Evolutionary conservation across 345 rosid genomes (phyloP).

Genomic region (Gossypium stocksii): DNA sequence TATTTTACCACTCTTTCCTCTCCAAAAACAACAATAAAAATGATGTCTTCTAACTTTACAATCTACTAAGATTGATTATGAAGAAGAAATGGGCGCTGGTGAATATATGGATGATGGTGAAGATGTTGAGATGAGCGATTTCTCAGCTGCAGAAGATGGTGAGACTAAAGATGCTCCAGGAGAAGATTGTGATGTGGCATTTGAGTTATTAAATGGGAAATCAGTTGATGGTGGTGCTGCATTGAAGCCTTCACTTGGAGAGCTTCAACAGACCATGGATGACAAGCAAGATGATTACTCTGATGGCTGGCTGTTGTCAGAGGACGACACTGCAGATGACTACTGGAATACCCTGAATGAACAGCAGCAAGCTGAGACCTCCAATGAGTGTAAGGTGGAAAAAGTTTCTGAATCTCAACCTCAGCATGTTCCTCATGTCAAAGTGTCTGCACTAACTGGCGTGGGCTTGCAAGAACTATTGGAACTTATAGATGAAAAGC

Average conservation of each 20-base stretch:
- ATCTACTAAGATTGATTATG: slow-evolving; percentile 61
- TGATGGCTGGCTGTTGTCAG: slow-evolving; percentile 44
- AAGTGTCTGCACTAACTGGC: slow-evolving; percentile 29
- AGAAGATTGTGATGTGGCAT: slow-evolving; percentile 23
- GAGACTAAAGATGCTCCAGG: slow-evolving; percentile 13
- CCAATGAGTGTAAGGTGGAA: slow-evolving; percentile 3
- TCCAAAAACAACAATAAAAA: slow-evolving; percentile 1
- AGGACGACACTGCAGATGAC: slow-evolving; percentile 33
- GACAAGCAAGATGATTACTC: slow-evolving; percentile 28
- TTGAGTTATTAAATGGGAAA: slow-evolving; percentile 19
- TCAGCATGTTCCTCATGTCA: slow-evolving; percentile 43
- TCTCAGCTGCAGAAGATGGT: slow-evolving; percentile 28
- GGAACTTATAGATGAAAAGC: slow-evolving; percentile 51
- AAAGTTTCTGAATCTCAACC: slow-evolving; percentile 9
- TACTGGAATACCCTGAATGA: slow-evolving; percentile 31
- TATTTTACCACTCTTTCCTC: slow-evolving; percentile 5
- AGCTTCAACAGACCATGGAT: slow-evolving; percentile 18
- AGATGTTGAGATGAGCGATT: slow-evolving; percentile 24
- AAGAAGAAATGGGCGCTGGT: slow-evolving; percentile 39
- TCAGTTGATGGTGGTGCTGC: neutral
- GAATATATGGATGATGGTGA: slow-evolving; percentile 26
- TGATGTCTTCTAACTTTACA: neutral
- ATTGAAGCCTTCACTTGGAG: slow-evolving; percentile 16
- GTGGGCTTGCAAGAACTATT: slow-evolving; percentile 73
- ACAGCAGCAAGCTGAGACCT: slow-evolving; percentile 23